These are phyloP conservation scores for Ettlia oleoabundans DNA, from an alignment of 139 green algal species.

Conservation along the genomic window DNA sequence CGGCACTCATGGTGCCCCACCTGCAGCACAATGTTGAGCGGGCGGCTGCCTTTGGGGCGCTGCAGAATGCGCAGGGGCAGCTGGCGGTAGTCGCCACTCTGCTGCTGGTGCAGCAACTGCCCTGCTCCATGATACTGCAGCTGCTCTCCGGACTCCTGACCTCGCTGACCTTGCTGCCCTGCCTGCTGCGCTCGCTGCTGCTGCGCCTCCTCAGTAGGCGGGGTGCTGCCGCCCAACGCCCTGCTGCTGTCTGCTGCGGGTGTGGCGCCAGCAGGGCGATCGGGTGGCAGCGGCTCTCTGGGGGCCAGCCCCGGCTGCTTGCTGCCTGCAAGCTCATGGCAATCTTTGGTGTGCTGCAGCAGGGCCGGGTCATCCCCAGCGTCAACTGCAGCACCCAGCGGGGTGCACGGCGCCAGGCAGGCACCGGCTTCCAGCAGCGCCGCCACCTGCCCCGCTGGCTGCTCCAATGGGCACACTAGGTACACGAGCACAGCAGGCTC, in stretches of 20 bases:
- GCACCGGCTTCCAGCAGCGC: constrained; percentile 22
- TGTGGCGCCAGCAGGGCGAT: constrained; percentile 3
- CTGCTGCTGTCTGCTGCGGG: neutral
- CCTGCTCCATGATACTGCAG: constrained; percentile 21
- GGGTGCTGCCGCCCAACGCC: too few species aligned
- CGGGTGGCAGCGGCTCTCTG: constrained; percentile 1
- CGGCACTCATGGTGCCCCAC: neutral
- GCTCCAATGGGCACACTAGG: constrained; percentile 6
- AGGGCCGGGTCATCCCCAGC: neutral
- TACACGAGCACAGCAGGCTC: constrained; percentile 23
- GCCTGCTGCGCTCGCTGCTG: constrained; percentile 6
- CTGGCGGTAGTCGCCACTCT: constrained; percentile 12
- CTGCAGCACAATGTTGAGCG: constrained; percentile 18
- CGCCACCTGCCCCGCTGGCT: neutral
- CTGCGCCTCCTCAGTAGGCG: too few species aligned
- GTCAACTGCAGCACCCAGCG: neutral
- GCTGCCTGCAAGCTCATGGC: neutral
- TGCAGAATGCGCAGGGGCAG: neutral
- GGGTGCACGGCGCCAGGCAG: constrained; percentile 39
- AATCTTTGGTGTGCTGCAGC: neutral
- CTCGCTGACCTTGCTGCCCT: neutral
- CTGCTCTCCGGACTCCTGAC: neutral
- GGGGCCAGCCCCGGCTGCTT: neutral
- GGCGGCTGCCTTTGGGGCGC: neutral
- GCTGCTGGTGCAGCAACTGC: neutral